phyloP scores from a whole-genome alignment of 2,329 filamentous ascomycete species.

The Hymenoscyphus albidus region DNA sequence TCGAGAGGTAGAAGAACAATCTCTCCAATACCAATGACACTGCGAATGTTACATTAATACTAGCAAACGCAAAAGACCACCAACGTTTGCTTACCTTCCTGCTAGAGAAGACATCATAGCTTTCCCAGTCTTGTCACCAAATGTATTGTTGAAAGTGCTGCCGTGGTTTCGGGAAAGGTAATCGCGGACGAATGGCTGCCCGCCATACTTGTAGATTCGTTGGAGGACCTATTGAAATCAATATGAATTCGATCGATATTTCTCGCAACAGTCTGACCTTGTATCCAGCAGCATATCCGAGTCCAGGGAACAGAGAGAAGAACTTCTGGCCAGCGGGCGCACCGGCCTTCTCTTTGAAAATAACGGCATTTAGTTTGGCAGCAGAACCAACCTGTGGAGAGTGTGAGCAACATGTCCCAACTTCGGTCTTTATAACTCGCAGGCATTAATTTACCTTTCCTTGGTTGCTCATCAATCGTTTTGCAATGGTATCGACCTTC shows the following conservation, averaged over 20 bases:
- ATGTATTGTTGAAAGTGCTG: conserved; percentile 77
- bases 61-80: conserved; percentile 1
- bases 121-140: conserved; percentile 96
- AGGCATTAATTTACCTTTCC: conserved; percentile 50
- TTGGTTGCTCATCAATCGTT: conserved; percentile 99
- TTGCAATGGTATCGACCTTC: conserved; percentile 95
- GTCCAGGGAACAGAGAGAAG: conserved; percentile 90
- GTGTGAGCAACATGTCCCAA: neutral
- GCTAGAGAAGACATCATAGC: conserved; percentile 97
- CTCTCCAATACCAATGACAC: conserved; percentile 94
- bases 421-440: neutral
- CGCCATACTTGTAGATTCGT: conserved; percentile 97
- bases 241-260: neutral
- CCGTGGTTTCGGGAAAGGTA: conserved; percentile 79
- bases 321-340: conserved; percentile 74
- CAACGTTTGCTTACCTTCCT: conserved; percentile 59
- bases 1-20: conserved; percentile 93
- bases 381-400: conserved; percentile 48
- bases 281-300: conserved; percentile 96
- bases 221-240: conserved; percentile 65
- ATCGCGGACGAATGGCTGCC: conserved; percentile 91
- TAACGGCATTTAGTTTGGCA: conserved; percentile 76
- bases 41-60: conserved; percentile 35
- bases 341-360: conserved; percentile 84
- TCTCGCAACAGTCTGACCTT: conserved; percentile 55